Conservation (phyloP, 805 yeast genomes). For the Kazachstania viticola region DNA sequence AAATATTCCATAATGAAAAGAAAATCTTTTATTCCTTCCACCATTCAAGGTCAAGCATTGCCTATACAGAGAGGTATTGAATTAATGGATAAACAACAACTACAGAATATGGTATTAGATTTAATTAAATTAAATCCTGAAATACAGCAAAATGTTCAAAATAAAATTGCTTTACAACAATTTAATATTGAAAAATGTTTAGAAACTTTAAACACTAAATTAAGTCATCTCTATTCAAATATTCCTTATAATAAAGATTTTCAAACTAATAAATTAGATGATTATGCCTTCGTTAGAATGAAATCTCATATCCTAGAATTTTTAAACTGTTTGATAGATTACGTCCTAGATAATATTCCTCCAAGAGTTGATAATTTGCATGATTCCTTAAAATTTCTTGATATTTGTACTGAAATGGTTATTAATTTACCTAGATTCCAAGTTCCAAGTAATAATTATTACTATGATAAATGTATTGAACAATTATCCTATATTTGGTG, state of each 20-base stretch:
- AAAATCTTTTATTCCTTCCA: constrained; percentile 8
- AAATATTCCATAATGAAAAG: constrained; percentile 9
- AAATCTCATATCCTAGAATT: constrained; percentile 23
- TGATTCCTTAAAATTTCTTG: constrained; percentile 21
- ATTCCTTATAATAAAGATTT: constrained; percentile 22
- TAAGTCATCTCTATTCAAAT: constrained; percentile 13
- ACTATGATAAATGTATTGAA: constrained; percentile 27
- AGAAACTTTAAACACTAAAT: constrained; percentile 12
- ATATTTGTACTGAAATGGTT: constrained; percentile 21
- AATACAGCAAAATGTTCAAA: constrained; percentile 11
- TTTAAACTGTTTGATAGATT: constrained; percentile 25
- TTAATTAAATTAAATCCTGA: constrained; percentile 14
- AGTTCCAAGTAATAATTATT: constrained; percentile 26
- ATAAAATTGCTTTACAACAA: constrained; percentile 3
- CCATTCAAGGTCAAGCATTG: constrained; percentile 21
- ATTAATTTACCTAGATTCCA: constrained; percentile 22
- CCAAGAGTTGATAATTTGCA: constrained; percentile 19
- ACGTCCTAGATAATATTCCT: constrained; percentile 23
- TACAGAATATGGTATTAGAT: constrained; percentile 13
- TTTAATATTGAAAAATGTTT: constrained; percentile 17
- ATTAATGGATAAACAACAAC: constrained; percentile 21
- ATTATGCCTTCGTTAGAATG: constrained; percentile 27
- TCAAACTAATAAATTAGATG: constrained; percentile 14
- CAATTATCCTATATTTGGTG: constrained; percentile 26
- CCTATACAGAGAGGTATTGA: constrained; percentile 26